Evolutionary conservation across 495 filamentous ascomycete species (phyloP), one percentile per base, ranked within the genome.

Genomic region (Filosporella fistucella): DNA sequence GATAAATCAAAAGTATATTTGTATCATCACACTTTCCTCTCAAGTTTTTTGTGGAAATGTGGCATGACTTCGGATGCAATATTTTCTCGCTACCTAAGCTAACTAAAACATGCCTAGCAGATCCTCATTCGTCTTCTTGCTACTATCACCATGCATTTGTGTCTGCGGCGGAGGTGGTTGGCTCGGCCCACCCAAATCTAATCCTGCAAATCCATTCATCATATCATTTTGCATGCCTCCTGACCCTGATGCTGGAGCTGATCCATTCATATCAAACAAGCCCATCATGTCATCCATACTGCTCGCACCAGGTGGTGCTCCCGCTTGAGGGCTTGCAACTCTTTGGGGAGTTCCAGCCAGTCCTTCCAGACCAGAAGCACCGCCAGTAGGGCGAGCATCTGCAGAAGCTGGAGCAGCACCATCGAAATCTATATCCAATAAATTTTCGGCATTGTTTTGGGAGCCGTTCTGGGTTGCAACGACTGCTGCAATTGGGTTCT

Each of bases 381-480:
- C 80, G 25, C 43, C 49, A 20, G 63, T 67, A 9, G 69, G 58
- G n/a, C 83, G 76, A 52, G 84, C 84, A 53, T 94, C 87, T 14
- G 89, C 78, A 14, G 85, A 90, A 12, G 93, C 93, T 0, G 93
- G 94, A 18, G 88, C 93, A 4, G 86, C 83, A 23, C 93, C 94
- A 61, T 97, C 93, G 64, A 97, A 97, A 69, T 98, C 93, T 59
- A 98, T 96, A 65, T 98, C 93, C 46, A 98, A 77, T 26, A 98
- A 74, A 59, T 97, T 98, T 63, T 98, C 93, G 51, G 87, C 80
- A 61, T 96, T 96, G 70, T 58, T 83, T 66, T 71, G 61, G 6
- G 74, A 55, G 21, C 68, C 64, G 38, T 82, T 81, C 23, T 72
- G 70, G 4, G 82, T 82, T 0, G 83, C 84, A 0, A 85, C 86